A percentile compares a stretch with the other conserved stretches of the same genome.
phyloP scores from a whole-genome alignment of 2,329 filamentous ascomycete genomes.

The Pyrenophora graminea region DNA sequence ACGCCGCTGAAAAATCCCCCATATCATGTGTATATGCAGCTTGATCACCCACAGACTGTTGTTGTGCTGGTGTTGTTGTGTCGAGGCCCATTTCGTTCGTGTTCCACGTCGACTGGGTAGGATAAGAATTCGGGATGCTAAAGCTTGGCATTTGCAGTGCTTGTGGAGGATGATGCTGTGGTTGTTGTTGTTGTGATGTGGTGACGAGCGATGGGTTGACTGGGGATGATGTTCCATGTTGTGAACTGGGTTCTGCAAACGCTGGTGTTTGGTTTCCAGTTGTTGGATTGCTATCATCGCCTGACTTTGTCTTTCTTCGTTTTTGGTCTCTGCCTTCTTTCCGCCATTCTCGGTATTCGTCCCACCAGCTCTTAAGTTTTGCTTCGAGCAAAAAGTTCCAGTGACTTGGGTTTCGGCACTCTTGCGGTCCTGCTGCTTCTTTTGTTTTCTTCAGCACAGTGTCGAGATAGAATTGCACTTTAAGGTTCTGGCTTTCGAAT shows the following conservation, averaged over 20 bases:
- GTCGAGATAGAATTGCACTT: slow-evolving; percentile 38
- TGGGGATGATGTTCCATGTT: background rate
- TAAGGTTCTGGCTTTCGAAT: slow-evolving; percentile 38
- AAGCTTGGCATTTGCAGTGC: slow-evolving; percentile 12
- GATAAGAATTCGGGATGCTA: slow-evolving; percentile 15
- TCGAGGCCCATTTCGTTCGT: slow-evolving; percentile 9
- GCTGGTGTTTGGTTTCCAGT: slow-evolving; percentile 7
- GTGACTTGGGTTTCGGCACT: slow-evolving; percentile 38
- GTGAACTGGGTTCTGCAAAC: slow-evolving; percentile 8
- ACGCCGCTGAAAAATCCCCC: slow-evolving; percentile 40
- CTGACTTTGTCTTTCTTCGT: slow-evolving; percentile 17
- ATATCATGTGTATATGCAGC: slow-evolving; percentile 29
- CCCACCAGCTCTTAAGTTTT: slow-evolving; percentile 40
- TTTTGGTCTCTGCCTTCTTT: slow-evolving; percentile 34
- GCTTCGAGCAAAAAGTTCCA: slow-evolving; percentile 38
- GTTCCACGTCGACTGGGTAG: slow-evolving; percentile 8
- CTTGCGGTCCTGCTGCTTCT: slow-evolving; percentile 36
- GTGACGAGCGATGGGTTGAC: background rate
- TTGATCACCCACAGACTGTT: slow-evolving; percentile 13
- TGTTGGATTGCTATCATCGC: background rate
- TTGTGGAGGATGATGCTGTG: background rate
- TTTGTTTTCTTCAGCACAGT: slow-evolving; percentile 24
- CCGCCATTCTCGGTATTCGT: slow-evolving; percentile 36
- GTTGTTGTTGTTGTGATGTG: background rate
- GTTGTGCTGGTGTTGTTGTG: background rate